phyloP scores from a whole-genome alignment of 306 rosid genomes.

The Malus fusca region DNA sequence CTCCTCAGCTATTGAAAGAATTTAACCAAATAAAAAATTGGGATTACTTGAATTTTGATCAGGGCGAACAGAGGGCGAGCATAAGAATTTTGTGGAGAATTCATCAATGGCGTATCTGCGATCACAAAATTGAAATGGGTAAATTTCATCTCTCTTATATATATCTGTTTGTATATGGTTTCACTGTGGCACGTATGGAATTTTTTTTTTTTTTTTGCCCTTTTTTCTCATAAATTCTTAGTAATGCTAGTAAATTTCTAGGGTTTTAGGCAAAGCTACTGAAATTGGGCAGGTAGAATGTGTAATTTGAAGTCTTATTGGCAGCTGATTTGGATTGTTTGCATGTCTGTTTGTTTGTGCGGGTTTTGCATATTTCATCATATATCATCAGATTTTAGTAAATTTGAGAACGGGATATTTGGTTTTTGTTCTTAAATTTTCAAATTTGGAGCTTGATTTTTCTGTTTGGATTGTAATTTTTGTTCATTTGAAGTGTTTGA shows the following conservation, averaged over 20 bases:
- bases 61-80: slow-evolving; percentile 10
- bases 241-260: slow-evolving; percentile 2
- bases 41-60: slow-evolving; percentile 14
- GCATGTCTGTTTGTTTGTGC: not conserved
- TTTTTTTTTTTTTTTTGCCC: not conserved
- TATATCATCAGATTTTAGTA: not conserved
- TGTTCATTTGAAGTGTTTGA: slow-evolving; percentile 12
- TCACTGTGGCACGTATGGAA: slow-evolving; percentile 14
- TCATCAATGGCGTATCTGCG: slow-evolving; percentile 24
- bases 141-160: slow-evolving; percentile 6
- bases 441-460: not conserved
- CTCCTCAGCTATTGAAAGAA: slow-evolving; percentile 10
- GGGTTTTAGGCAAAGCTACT: slow-evolving; percentile 23
- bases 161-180: not conserved
- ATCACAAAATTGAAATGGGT: slow-evolving; percentile 23
- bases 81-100: slow-evolving; percentile 15
- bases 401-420: slow-evolving; percentile 10
- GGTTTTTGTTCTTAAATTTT: not conserved
- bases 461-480: slow-evolving; percentile 7
- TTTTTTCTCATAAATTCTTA: slow-evolving; percentile 12
- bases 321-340: slow-evolving; percentile 2
- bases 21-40: slow-evolving; percentile 10
- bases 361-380: not conserved
- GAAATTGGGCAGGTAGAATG: slow-evolving; percentile 18
- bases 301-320: not conserved